Base-by-base conservation (phyloP, 148 eudicot species). In the Limonium bicolor region DNA sequence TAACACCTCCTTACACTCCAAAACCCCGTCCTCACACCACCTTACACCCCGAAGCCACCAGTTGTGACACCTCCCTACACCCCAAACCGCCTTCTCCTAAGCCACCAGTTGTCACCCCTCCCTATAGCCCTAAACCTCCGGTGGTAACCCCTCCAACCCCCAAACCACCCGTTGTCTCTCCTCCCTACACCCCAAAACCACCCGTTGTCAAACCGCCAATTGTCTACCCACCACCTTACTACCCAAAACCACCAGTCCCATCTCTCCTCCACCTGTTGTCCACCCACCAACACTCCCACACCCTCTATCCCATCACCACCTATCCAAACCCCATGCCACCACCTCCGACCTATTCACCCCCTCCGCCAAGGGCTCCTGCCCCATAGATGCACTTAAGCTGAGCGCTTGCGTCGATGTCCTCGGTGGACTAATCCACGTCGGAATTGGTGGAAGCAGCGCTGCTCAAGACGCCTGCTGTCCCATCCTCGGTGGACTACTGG, bases 361-460 rank as follows among this genome's bases (percentile, higher is more conserved):
- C 74, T 4, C 46, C 49, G 0, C 44, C 54, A 3, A 28, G 4
- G 60, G 49, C 44, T 73, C 92, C 3, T 81, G 92, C 59, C 76
- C 90, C 4, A 77, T 81, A 2, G 82, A 77, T 56, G 22, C 93
- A 4, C 51, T 82, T 13, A 74, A 82, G 48, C 60, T 82, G 5
- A 50, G 50, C 4, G 64, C 70, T 2, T 82, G 94, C 31, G 82
- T 82, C 4, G 94, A 82, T 34, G 35, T 82, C 2, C 32, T 82
- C 12, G 86, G 86, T 0, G 86, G 93, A 0, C 60, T 82, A 2
- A 41, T 77, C 19, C 82, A 82, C 55, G 47, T 82, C 28, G 86
- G 86, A 3, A 38, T 82, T 11, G 86, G 93, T n/a, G n/a, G n/a
- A n/a, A n/a, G n/a, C 0, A 18, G 63, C 46, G 60, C 60, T 10